Conservation (phyloP, 2,329 filamentous ascomycete genomes). For the Trichoderma sp. region DNA sequence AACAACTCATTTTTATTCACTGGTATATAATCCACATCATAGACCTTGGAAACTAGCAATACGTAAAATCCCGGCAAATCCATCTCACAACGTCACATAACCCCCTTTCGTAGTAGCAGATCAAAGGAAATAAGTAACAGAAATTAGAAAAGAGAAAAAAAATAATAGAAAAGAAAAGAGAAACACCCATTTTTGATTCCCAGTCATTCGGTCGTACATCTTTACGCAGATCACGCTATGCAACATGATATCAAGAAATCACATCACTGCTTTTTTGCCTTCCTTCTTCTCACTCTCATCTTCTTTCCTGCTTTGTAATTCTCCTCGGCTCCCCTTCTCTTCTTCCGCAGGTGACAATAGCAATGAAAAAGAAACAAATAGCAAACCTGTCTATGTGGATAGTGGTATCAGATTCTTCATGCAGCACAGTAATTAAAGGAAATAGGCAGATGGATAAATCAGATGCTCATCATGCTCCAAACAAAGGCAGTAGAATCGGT, state of each 20-base stretch:
- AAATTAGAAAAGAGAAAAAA: background rate
- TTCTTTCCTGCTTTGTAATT: background rate
- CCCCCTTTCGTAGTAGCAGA: background rate
- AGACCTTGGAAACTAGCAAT: background rate
- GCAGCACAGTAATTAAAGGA: background rate
- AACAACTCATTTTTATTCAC: background rate
- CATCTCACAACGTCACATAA: background rate
- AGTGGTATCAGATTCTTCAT: background rate
- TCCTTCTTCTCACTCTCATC: background rate
- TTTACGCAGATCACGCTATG: constrained; percentile 9
- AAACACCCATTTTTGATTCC: background rate
- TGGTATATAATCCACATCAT: background rate
- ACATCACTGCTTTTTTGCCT: background rate
- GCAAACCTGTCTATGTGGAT: background rate
- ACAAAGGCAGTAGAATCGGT: background rate
- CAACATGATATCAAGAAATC: background rate
- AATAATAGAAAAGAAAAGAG: background rate
- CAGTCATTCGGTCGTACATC: background rate
- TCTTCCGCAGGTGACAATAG: background rate
- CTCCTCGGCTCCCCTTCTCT: background rate
- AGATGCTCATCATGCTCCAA: background rate
- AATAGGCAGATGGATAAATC: background rate
- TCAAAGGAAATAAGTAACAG: background rate
- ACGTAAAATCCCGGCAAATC: background rate
- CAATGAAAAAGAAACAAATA: background rate